Base-by-base conservation (phyloP, 2,329 filamentous ascomycete genomes). In the Colletotrichum tamarilloi region DNA sequence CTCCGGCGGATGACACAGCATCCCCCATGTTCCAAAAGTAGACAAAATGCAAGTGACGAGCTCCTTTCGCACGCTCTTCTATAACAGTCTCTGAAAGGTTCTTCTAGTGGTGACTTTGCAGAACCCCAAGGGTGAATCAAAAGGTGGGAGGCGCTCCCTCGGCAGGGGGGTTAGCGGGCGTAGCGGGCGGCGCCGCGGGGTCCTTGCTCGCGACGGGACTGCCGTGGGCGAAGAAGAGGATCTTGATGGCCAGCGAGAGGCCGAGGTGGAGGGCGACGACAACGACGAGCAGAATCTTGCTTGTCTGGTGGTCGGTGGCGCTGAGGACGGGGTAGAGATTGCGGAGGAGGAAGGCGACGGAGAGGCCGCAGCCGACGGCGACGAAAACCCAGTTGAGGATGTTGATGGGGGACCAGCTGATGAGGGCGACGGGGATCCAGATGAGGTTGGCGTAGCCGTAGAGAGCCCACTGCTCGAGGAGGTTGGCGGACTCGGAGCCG, bases 371-470 rank as follows among this genome's bases (percentile, higher is more conserved):
- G 42, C 95, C 95, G 75, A 98, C 88, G 35, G 90, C 95, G 19
- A 98, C 95, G 82, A 99, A 97, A 22, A 95, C 90, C 90, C 94
- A 98, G 86, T 99, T 99, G 76, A 99, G 90, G 68, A 95, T 91
- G 67, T 91, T 92, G 77, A 98, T 86, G 66, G 93, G 93, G 76
- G 93, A 96, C 94, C 95, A 98, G 81, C 93, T 95, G 77, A 98
- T 94, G 75, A 97, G 85, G 60, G 97, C 95, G 56, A 99, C 95
- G 2, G 93, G 94, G 78, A 99, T 95, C 97, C 97, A 99, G 80
- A 99, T 94, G 79, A 99, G 87, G 85, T 99, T 99, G 70, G 93
- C 91, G 86, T 99, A 99, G 67, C 97, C 97, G 83, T 98, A 99
- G 46, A 99, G 87, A 73, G 95, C 94, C 92, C 94, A 95, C 87